Conservation (phyloP, 1,284 basidiomycete genomes). For the Rhodotorula sp. region DNA sequence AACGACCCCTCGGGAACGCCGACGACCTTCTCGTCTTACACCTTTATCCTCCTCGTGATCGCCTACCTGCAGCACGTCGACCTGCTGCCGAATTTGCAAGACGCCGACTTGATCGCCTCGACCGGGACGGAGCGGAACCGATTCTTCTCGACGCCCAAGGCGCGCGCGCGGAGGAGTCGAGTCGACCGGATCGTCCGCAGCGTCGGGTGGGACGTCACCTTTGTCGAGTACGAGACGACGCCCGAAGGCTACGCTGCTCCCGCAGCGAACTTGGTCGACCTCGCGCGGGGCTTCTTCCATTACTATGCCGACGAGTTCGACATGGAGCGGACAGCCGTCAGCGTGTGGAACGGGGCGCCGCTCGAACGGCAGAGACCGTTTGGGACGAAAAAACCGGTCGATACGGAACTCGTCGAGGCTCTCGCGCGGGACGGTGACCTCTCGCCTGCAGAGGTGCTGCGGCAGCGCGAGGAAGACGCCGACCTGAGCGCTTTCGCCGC, state of each 20-base stretch:
- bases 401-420: background rate
- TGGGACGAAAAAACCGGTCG: background rate
- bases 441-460: slow-evolving; percentile 2
- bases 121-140: slow-evolving; percentile 24
- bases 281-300: slow-evolving; percentile 36
- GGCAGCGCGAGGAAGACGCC: slow-evolving; percentile 24
- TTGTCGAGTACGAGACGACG: slow-evolving; percentile 27
- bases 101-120: slow-evolving; percentile 39
- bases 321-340: slow-evolving; percentile 14
- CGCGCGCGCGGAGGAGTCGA: slow-evolving; percentile 7
- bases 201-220: slow-evolving; percentile 38
- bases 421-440: background rate
- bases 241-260: slow-evolving; percentile 8
- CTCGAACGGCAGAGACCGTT: slow-evolving; percentile 17
- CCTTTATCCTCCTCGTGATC: slow-evolving; percentile 44
- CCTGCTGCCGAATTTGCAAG: slow-evolving; percentile 49
- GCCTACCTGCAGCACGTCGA: slow-evolving; percentile 46
- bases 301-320: slow-evolving; percentile 27
- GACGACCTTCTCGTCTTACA: slow-evolving; percentile 44
- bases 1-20: slow-evolving; percentile 41
- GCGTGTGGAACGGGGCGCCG: slow-evolving; percentile 21
- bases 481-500: slow-evolving; percentile 1
- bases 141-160: slow-evolving; percentile 41
- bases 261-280: slow-evolving; percentile 15
- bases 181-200: slow-evolving; percentile 11